phyloP scores from a whole-genome alignment of 2,329 filamentous ascomycete genomes.

The Diaporthe amygdali region DNA sequence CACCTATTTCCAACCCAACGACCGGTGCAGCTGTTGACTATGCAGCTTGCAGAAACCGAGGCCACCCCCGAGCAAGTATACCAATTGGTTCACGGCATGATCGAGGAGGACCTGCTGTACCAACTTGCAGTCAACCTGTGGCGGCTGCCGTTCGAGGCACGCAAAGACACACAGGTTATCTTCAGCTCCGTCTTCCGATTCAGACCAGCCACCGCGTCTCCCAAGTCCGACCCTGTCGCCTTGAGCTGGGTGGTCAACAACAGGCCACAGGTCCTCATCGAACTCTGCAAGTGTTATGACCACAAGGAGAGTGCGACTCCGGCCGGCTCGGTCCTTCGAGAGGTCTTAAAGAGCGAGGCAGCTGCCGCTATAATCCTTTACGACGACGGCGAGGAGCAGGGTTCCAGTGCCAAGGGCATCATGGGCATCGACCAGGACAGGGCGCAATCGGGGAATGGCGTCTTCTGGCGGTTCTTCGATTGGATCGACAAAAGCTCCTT shows the following conservation, averaged over 20 bases:
- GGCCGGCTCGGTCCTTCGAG: constrained; percentile 86
- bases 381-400: constrained; percentile 77
- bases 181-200: constrained; percentile 96
- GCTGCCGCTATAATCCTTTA: constrained; percentile 92
- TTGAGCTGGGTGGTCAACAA: constrained; percentile 88
- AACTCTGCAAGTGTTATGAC: constrained; percentile 88
- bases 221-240: constrained; percentile 78
- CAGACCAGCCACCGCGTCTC: constrained; percentile 71
- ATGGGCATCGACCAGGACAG: constrained; percentile 77
- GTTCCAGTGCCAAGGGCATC: constrained; percentile 77
- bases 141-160: constrained; percentile 90
- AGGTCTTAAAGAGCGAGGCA: constrained; percentile 87
- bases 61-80: constrained; percentile 86
- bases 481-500: constrained; percentile 98
- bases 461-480: constrained; percentile 96
- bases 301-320: constrained; percentile 90
- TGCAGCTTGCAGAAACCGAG: constrained; percentile 70
- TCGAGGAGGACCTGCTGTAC: constrained; percentile 88
- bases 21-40: constrained; percentile 1
- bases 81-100: constrained; percentile 81
- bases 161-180: constrained; percentile 94
- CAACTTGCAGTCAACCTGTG: constrained; percentile 83
- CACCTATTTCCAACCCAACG: neutral
- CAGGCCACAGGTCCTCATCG: constrained; percentile 84
- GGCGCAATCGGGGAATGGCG: constrained; percentile 77